phyloP scores from a whole-genome alignment of 495 filamentous ascomycete species.

The Staphylotrichum longicolle region DNA sequence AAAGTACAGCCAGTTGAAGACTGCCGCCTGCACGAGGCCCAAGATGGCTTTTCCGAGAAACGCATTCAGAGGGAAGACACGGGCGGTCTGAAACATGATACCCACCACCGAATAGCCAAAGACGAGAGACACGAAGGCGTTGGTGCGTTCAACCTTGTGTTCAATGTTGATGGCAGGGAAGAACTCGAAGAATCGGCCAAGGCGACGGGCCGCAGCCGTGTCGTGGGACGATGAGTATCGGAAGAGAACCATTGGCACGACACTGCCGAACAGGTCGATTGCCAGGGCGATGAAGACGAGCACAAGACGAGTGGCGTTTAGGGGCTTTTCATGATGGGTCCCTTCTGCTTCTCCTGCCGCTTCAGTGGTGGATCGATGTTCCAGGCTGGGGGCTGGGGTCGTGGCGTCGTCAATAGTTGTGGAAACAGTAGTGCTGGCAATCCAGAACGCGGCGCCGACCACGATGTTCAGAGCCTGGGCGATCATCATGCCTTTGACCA shows the following conservation, averaged over 20 bases:
- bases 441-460: not conserved
- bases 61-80: not conserved
- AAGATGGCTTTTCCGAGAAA: not conserved
- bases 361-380: not conserved
- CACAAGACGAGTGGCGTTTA: not conserved
- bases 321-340: not conserved
- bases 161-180: not conserved
- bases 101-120: not conserved
- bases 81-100: not conserved
- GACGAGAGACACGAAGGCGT: not conserved
- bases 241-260: not conserved
- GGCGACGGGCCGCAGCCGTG: not conserved
- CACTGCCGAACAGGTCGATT: not conserved
- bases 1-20: not conserved
- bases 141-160: not conserved
- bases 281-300: constrained; percentile 1
- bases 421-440: not conserved
- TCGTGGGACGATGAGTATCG: not conserved
- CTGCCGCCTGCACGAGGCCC: not conserved
- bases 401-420: not conserved
- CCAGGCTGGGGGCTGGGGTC: not conserved
- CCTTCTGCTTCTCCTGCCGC: not conserved
- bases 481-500: not conserved
- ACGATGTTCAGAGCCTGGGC: not conserved
- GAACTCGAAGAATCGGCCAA: not conserved